Percentiles rank a stretch among this genome's conserved stretches.
Evolutionary conservation across 2,329 filamentous ascomycete species (phyloP).

Genomic region (Lachnellula subtilissima): DNA sequence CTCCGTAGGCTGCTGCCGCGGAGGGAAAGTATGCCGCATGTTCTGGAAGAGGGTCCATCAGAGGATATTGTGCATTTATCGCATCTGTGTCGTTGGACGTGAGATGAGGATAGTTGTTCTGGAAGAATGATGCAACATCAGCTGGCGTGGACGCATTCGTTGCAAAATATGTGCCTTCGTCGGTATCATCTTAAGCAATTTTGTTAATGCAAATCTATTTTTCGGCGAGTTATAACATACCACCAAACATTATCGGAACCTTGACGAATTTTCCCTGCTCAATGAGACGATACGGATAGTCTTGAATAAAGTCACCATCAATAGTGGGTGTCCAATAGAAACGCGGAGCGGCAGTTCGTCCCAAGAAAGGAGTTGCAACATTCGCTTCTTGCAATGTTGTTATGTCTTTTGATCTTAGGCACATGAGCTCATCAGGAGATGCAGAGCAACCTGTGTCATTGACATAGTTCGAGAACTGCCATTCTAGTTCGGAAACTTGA

Average conservation of each 20-base stretch:
- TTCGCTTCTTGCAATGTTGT: slow-evolving; percentile 35
- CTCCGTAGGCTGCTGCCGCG: slow-evolving; percentile 39
- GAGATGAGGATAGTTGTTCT: slow-evolving; percentile 35
- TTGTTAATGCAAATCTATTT: background rate
- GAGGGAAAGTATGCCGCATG: slow-evolving; percentile 35
- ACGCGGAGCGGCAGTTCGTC: slow-evolving; percentile 29
- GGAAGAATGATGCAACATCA: slow-evolving; percentile 33
- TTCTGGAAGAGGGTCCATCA: slow-evolving; percentile 28
- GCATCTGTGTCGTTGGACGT: slow-evolving; percentile 23
- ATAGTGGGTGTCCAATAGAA: slow-evolving; percentile 40
- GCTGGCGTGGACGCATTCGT: slow-evolving; percentile 32
- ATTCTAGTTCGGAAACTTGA: slow-evolving; percentile 36
- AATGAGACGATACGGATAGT: slow-evolving; percentile 36
- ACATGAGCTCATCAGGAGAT: slow-evolving; percentile 30
- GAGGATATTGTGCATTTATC: slow-evolving; percentile 31
- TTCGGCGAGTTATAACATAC: slow-evolving; percentile 9
- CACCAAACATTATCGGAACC: slow-evolving; percentile 39
- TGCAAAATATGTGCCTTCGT: slow-evolving; percentile 57
- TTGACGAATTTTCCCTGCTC: slow-evolving; percentile 35
- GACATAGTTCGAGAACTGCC: slow-evolving; percentile 36
- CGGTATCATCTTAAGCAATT: slow-evolving; percentile 33
- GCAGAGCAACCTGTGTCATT: slow-evolving; percentile 31
- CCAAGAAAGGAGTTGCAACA: slow-evolving; percentile 35
- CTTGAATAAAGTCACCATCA: slow-evolving; percentile 38
- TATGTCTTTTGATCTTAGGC: slow-evolving; percentile 34